phyloP scores from a whole-genome alignment of 2,329 filamentous ascomycete species.

The Fusarium sp. region DNA sequence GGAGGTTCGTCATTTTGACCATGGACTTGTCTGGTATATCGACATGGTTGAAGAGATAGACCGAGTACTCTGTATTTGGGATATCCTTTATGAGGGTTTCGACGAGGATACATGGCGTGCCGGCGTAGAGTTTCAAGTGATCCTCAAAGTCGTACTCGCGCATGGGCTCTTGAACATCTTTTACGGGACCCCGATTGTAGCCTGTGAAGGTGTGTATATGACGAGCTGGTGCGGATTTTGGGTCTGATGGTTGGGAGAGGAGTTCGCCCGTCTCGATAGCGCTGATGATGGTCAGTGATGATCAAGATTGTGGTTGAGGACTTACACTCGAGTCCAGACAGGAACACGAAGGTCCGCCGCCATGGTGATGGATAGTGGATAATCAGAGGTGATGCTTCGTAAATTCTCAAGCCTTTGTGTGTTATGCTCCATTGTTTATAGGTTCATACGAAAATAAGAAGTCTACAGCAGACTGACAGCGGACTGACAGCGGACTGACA shows the following conservation, averaged over 20 bases:
- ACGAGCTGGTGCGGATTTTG: not conserved
- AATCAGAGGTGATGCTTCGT: not conserved
- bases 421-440: not conserved
- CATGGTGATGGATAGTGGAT: not conserved
- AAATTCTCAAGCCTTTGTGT: not conserved
- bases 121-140: not conserved
- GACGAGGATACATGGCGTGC: conserved; percentile 5
- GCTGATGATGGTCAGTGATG: not conserved
- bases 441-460: not conserved
- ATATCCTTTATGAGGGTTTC: conserved; percentile 29
- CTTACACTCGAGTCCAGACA: not conserved
- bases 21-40: conserved; percentile 4
- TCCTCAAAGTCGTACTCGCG: not conserved
- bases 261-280: not conserved
- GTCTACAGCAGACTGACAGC: not conserved
- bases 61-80: conserved; percentile 7
- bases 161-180: not conserved
- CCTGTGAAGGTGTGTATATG: not conserved
- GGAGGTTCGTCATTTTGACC: not conserved
- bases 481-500: not conserved
- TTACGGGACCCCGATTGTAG: not conserved
- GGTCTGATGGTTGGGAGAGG: not conserved
- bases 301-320: not conserved
- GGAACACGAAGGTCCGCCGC: not conserved
- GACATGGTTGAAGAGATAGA: conserved; percentile 21